Evolutionary conservation across 2,329 filamentous ascomycete species (phyloP), one percentile per base, ranked within the genome.

Genomic region (Scedosporium minutisporum): DNA sequence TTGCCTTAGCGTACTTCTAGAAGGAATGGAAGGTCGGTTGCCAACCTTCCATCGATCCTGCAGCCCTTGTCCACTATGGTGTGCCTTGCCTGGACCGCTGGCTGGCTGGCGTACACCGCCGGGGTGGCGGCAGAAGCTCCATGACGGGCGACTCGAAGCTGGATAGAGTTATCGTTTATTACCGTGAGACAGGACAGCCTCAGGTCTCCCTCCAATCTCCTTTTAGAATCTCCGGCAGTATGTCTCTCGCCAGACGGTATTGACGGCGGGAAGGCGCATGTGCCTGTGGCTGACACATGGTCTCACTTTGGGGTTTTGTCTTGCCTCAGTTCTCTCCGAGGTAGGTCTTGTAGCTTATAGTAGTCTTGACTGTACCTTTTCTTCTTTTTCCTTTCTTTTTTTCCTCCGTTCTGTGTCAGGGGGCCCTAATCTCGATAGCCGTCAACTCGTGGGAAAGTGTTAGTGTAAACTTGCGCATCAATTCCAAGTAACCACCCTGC

Each of bases 261-360:
- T 55, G 51, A 55, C 51, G 51, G 51, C 51, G 51, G 51, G 51
- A 55, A 55, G 18, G 21, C 51, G 51, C 51, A 55, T 55, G 51
- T 55, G 51, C 23, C 21, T 23, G 51, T 55, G 51, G 51, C 23
- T 23, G 23, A 55, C 12, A 27, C 51, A 55, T 6, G 21, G 23
- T 25, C 23, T 55, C 51, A 27, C 51, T 18, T 18, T 55, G 51
- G 21, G 18, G 23, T 23, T 21, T 23, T 55, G 51, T 48, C 44
- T 48, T 12, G 44, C 44, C 23, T 55, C 12, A 18, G 9, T 27
- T 55, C 51, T 55, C 51, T 48, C 44, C 44, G 21, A 27, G 16
- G 51, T 23, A 23, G 12, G 23, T 27, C 18, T 55, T 55, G 23
- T 55, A 48, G 16, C 44, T 48, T 27, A 6, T 16, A 55, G n/a